Evolutionary conservation across 2,329 filamentous ascomycete species (phyloP).

Genomic region (Fusarium subtropicale): DNA sequence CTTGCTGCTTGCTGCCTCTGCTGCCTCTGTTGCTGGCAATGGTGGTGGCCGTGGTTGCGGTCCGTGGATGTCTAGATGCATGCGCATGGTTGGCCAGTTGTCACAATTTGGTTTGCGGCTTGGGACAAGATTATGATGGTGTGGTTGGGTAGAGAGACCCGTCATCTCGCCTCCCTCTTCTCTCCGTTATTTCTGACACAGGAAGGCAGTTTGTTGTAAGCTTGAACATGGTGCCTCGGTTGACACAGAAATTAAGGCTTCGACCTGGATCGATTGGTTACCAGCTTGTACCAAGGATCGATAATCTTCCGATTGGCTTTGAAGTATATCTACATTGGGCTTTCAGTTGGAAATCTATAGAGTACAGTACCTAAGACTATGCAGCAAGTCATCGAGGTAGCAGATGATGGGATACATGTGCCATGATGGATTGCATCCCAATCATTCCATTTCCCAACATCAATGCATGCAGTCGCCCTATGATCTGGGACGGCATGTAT

Average conservation of each 20-base stretch:
- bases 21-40: conserved; percentile 7
- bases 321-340: neutral
- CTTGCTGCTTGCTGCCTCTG: neutral
- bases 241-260: conserved; percentile 22
- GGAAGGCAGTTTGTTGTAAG: neutral
- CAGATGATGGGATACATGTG: conserved; percentile 22
- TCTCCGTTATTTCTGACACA: conserved; percentile 1
- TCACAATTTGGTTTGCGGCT: conserved; percentile 28
- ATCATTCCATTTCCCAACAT: conserved; percentile 33
- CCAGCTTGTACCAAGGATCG: conserved; percentile 14
- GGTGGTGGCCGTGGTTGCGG: conserved; percentile 13
- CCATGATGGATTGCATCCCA: conserved; percentile 30
- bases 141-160: conserved; percentile 32
- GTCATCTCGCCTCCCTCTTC: conserved; percentile 9
- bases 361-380: conserved; percentile 14
- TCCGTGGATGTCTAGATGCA: conserved; percentile 11
- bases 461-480: conserved; percentile 35
- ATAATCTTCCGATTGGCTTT: conserved; percentile 40
- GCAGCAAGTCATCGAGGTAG: neutral
- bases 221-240: neutral
- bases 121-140: conserved; percentile 18
- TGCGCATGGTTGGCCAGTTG: conserved; percentile 36
- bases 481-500: conserved; percentile 31
- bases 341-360: conserved; percentile 9
- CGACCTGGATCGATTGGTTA: conserved; percentile 31